Evolutionary conservation across 177 flowering plant genomes (phyloP).

Genomic region (Vitis hybrid): DNA sequence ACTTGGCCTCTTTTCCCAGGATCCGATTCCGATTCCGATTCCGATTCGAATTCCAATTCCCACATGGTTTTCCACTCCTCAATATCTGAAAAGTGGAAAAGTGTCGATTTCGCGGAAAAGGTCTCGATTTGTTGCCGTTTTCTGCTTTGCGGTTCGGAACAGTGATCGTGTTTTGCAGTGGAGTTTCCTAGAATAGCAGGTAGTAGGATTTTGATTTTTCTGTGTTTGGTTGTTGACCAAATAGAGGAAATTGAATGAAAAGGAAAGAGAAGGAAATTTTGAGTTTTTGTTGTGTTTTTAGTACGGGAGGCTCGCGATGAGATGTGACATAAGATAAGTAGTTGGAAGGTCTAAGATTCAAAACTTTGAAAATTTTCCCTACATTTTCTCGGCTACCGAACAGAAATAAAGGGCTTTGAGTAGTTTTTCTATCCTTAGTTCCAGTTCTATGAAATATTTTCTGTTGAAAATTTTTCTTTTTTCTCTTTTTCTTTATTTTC

Average conservation of each 20-base stretch:
- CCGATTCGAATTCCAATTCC: too few relatives aligned
- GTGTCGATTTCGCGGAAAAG: too few relatives aligned
- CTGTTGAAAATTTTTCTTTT: background rate
- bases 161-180: background rate
- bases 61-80: too few relatives aligned
- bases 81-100: too few relatives aligned
- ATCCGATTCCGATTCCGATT: too few relatives aligned
- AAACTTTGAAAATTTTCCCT: too few relatives aligned
- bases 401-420: too few relatives aligned
- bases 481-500: background rate
- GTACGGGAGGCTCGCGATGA: background rate
- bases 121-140: background rate
- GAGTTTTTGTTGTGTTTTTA: background rate
- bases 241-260: background rate
- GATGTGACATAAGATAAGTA: background rate
- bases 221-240: conserved; percentile 14
- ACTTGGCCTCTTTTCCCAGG: too few relatives aligned
- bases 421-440: too few relatives aligned
- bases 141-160: background rate
- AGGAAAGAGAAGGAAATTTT: background rate
- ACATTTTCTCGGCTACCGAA: too few relatives aligned
- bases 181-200: background rate
- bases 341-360: background rate
- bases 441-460: background rate
- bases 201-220: background rate